A percentile compares a stretch with the other conserved stretches of the same genome.
These are phyloP conservation scores for Gliomastix tumulicola DNA, from an alignment of 2,329 filamentous ascomycete species.

Conservation along the genomic window DNA sequence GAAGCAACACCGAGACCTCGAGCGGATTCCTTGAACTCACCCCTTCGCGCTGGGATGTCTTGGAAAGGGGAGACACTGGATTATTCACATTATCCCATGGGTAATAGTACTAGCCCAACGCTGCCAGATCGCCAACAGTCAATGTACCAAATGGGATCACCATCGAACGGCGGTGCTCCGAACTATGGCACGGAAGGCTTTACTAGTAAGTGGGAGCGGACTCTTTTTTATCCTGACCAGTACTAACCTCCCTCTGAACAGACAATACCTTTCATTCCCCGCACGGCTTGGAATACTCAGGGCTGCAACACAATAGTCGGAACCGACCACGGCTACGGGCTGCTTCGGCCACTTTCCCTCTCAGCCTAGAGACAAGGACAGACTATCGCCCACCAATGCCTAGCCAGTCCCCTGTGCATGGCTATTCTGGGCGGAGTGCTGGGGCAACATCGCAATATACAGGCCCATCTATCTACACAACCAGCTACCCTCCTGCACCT, in stretches of 20 bases:
- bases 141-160: conserved; percentile 1
- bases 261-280: too few relatives aligned
- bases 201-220: not conserved
- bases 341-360: conserved; percentile 38
- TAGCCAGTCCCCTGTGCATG: too few relatives aligned
- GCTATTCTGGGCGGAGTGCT: too few relatives aligned
- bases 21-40: conserved; percentile 51
- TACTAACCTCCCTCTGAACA: too few relatives aligned
- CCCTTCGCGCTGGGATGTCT: conserved; percentile 52
- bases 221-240: too few relatives aligned
- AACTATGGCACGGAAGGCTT: not conserved
- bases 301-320: too few relatives aligned
- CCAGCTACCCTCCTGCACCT: conserved; percentile 46
- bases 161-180: conserved; percentile 1
- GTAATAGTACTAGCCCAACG: not conserved
- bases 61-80: conserved; percentile 57
- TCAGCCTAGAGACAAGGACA: conserved; percentile 40
- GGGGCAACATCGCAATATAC: conserved; percentile 19
- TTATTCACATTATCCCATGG: conserved; percentile 40
- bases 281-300: too few relatives aligned
- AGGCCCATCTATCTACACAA: conserved; percentile 36
- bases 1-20: conserved; percentile 50
- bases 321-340: conserved; percentile 40
- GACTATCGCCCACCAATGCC: too few relatives aligned
- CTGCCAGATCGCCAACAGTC: conserved; percentile 2